phyloP scores from a whole-genome alignment of 2,329 filamentous ascomycete genomes.

The Xylariaceae sp. region DNA sequence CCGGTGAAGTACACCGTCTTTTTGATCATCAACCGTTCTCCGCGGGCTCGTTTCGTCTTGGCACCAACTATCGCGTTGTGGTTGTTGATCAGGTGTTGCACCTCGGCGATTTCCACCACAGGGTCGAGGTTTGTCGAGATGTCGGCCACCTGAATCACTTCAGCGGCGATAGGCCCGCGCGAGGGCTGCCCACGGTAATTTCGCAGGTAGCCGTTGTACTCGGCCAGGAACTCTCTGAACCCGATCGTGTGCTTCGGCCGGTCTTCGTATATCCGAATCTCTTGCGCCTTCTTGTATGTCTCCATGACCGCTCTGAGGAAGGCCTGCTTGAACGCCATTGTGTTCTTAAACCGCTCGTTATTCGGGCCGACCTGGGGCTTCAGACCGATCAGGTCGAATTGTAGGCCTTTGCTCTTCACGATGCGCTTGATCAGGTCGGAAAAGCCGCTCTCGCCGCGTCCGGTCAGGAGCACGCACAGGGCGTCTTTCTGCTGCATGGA shows the following conservation, averaged over 20 bases:
- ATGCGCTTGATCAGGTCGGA: constrained; percentile 77
- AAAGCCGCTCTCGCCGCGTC: constrained; percentile 73
- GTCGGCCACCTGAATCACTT: constrained; percentile 84
- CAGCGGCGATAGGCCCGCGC: constrained; percentile 62
- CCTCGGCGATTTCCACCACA: constrained; percentile 31
- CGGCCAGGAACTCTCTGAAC: constrained; percentile 78
- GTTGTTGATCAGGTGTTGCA: constrained; percentile 82
- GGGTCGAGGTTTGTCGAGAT: constrained; percentile 48
- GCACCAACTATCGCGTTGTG: constrained; percentile 63
- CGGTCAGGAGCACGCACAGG: constrained; percentile 80
- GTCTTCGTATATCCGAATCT: constrained; percentile 72
- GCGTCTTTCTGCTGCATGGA: constrained; percentile 81
- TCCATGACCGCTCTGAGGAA: constrained; percentile 76
- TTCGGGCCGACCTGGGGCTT: constrained; percentile 80
- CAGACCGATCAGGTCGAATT: constrained; percentile 82
- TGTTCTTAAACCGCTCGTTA: constrained; percentile 71
- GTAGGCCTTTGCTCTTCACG: constrained; percentile 66
- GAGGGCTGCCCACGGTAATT: constrained; percentile 44
- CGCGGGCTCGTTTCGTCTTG: constrained; percentile 32
- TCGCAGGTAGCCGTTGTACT: constrained; percentile 60
- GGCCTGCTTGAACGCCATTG: constrained; percentile 87
- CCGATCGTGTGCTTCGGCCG: constrained; percentile 64
- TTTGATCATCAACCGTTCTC: constrained; percentile 62
- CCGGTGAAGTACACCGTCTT: constrained; percentile 89
- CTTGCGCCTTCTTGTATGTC: constrained; percentile 78